These are phyloP conservation scores for Ophiostoma tasmaniense DNA, from an alignment of 2,329 filamentous ascomycete species.

Conservation along the genomic window DNA sequence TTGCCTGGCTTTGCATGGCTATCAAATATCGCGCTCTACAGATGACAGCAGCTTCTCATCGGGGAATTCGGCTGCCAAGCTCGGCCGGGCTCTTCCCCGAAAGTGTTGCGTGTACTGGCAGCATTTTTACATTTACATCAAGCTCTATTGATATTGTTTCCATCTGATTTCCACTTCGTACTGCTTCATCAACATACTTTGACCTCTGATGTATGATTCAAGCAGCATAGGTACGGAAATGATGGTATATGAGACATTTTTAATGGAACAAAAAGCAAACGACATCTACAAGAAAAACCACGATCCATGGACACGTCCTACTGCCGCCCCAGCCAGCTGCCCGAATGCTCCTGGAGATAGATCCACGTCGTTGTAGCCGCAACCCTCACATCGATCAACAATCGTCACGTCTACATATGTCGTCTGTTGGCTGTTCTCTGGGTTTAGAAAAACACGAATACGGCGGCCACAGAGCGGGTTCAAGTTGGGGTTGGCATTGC, in stretches of 20 bases:
- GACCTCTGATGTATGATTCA: neutral
- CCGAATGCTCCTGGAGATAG: neutral
- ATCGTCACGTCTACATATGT: neutral
- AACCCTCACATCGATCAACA: neutral
- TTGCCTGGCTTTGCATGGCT: no score
- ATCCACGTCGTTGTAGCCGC: neutral
- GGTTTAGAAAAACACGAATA: neutral
- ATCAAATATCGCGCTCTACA: no score
- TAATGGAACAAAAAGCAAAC: neutral
- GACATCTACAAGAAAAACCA: neutral
- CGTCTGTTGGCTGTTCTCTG: neutral
- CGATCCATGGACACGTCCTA: neutral
- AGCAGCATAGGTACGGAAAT: no score
- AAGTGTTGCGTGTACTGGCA: neutral
- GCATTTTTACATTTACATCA: neutral
- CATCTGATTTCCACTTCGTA: neutral
- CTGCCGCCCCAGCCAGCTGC: neutral
- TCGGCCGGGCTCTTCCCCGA: neutral
- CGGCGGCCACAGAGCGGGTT: neutral
- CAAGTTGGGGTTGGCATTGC: neutral
- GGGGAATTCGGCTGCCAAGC: neutral
- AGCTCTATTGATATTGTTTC: neutral
- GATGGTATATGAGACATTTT: no score
- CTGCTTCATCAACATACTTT: neutral
- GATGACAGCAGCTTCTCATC: neutral